A percentile compares a stretch with the other conserved stretches of the same genome.
Evolutionary conservation across 2,329 filamentous ascomycete species (phyloP).

Genomic region (Alternaria alternata): DNA sequence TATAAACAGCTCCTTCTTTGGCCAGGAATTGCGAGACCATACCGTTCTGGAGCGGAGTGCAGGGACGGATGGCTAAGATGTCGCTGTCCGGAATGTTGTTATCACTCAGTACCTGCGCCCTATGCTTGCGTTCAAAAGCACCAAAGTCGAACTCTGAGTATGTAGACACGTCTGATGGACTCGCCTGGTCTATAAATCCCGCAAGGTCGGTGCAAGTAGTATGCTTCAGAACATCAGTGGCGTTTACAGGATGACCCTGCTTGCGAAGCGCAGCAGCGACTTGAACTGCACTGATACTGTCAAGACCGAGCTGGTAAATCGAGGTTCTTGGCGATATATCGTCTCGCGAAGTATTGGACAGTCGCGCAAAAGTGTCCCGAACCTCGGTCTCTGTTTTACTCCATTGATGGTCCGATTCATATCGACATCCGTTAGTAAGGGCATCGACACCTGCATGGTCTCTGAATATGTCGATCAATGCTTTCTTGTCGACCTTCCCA

Average conservation of each 20-base stretch:
- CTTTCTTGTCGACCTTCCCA: conserved; percentile 52
- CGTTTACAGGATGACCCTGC: conserved; percentile 65
- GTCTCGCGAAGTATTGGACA: conserved; percentile 62
- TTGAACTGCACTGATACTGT: conserved; percentile 87
- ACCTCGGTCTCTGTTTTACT: conserved; percentile 61
- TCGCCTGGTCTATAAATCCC: conserved; percentile 19
- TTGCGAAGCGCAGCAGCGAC: conserved; percentile 73
- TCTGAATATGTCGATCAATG: conserved; percentile 42
- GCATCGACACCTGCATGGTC: conserved; percentile 18
- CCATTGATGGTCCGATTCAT: conserved; percentile 53
- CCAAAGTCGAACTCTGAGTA: conserved; percentile 55
- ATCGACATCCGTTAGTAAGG: conserved; percentile 1
- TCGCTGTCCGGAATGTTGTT: conserved; percentile 41
- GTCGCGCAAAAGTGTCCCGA: conserved; percentile 63
- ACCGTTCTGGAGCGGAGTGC: conserved; percentile 79
- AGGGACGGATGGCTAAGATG: conserved; percentile 73
- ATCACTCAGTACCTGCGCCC: conserved; percentile 40
- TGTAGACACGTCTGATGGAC: neutral
- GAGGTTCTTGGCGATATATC: conserved; percentile 69
- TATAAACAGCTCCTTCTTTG: conserved; percentile 73
- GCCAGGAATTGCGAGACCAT: conserved; percentile 79
- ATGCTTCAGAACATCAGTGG: conserved; percentile 76
- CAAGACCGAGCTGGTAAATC: conserved; percentile 87
- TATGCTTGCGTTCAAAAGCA: conserved; percentile 59
- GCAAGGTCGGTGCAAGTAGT: conserved; percentile 48